Conservation (phyloP, 2,329 filamentous ascomycete genomes). For the Dothistroma septosporum region DNA sequence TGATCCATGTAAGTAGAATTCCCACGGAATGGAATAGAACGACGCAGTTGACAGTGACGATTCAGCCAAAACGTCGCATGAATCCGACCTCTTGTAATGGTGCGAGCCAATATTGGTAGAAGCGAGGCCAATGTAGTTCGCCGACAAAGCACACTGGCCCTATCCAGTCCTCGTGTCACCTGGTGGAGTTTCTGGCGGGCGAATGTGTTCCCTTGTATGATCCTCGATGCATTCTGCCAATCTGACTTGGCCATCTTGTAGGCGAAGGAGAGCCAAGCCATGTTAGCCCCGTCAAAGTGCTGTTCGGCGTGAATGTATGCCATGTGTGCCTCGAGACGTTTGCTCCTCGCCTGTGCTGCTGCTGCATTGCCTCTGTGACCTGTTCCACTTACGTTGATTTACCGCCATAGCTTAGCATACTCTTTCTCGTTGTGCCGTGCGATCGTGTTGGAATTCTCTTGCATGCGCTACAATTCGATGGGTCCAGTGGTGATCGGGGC, state of each 20-base stretch:
- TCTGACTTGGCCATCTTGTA: too few relatives aligned
- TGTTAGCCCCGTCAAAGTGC: neutral
- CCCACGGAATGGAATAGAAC: too few relatives aligned
- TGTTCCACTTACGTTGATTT: neutral
- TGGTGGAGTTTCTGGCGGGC: too few relatives aligned
- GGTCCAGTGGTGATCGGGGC: neutral
- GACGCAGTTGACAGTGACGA: neutral
- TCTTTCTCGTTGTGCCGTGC: neutral
- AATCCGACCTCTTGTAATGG: neutral
- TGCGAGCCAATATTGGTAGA: neutral
- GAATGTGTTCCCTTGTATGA: too few relatives aligned
- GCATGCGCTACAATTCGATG: neutral
- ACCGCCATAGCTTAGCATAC: neutral
- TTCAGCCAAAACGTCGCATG: neutral
- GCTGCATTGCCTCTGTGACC: neutral
- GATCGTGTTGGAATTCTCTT: neutral
- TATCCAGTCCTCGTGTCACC: too few relatives aligned
- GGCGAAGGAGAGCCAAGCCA: neutral
- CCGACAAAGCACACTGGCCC: too few relatives aligned
- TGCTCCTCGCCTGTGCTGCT: neutral
- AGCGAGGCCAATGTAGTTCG: neutral
- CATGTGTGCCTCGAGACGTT: neutral
- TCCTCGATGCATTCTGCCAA: too few relatives aligned
- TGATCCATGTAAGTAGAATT: too few relatives aligned
- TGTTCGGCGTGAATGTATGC: neutral